Evolutionary conservation across 345 rosid species (phyloP).

Genomic region (Clausena lansium): DNA sequence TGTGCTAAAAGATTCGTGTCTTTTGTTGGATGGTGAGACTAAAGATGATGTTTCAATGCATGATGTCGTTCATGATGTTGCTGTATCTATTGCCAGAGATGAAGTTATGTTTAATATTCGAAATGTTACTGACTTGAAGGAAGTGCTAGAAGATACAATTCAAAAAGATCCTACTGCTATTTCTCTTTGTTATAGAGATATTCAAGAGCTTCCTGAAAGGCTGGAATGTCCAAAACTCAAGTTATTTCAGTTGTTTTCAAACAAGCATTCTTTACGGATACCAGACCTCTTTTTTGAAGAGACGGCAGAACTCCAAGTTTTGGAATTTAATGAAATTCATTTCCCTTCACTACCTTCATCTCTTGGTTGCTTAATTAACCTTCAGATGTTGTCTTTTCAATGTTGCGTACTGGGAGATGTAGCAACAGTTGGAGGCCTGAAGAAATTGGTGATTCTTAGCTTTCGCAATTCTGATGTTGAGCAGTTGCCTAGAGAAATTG

Average conservation of each 20-base stretch:
- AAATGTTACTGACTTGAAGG: neutral
- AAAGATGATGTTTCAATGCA: neutral
- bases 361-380: neutral
- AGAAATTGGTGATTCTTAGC: too few relatives aligned
- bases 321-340: neutral
- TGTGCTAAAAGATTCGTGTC: constrained; percentile 17
- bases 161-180: neutral
- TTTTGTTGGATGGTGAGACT: constrained; percentile 14
- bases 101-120: neutral
- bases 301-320: neutral
- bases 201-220: too few relatives aligned
- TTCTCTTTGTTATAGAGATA: too few relatives aligned
- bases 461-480: too few relatives aligned
- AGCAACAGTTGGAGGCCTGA: too few relatives aligned
- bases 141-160: neutral
- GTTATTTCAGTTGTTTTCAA: neutral
- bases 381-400: too few relatives aligned
- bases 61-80: constrained; percentile 15
- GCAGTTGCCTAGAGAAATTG: too few relatives aligned
- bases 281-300: neutral
- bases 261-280: neutral
- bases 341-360: constrained; percentile 17
- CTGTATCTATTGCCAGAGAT: constrained; percentile 16
- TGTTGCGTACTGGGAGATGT: too few relatives aligned
- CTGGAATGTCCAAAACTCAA: too few relatives aligned